Evolutionary conservation across 2,329 filamentous ascomycete genomes (phyloP).

Genomic region (Dothistroma septosporum): DNA sequence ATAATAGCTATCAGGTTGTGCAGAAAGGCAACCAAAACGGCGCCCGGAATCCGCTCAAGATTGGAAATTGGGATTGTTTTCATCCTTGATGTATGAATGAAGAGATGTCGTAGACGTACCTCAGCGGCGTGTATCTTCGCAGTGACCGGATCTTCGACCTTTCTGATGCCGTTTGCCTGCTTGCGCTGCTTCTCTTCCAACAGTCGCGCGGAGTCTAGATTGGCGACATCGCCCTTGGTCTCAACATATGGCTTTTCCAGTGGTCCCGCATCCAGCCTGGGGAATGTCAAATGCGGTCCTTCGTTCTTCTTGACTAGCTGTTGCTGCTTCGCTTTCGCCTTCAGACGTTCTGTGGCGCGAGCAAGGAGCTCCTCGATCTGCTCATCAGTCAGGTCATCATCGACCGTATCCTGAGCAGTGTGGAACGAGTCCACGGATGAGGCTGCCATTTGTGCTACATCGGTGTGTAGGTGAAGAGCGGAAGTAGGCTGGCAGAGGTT

Average conservation of each 20-base stretch:
- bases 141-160: conserved; percentile 52
- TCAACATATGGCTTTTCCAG: conserved; percentile 54
- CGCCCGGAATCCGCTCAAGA: conserved; percentile 69
- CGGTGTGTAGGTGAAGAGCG: neutral
- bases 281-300: conserved; percentile 42
- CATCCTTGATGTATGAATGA: conserved; percentile 57
- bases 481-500: neutral
- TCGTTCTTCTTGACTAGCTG: conserved; percentile 23
- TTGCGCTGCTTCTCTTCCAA: conserved; percentile 46
- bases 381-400: conserved; percentile 52
- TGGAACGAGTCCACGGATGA: conserved; percentile 13
- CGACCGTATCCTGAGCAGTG: conserved; percentile 6
- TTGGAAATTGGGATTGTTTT: conserved; percentile 64
- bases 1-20: conserved; percentile 60
- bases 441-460: conserved; percentile 7
- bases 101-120: conserved; percentile 44
- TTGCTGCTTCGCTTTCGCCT: conserved; percentile 37
- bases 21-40: conserved; percentile 76
- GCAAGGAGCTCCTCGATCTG: conserved; percentile 61
- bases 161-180: conserved; percentile 43
- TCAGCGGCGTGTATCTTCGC: conserved; percentile 47
- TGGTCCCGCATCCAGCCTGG: conserved; percentile 47
- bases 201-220: conserved; percentile 50
- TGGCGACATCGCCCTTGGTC: conserved; percentile 50
- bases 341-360: conserved; percentile 59